A percentile compares a stretch with the other conserved stretches of the same genome.
Conservation (phyloP, 495 filamentous ascomycete genomes). For the Penicillium parvum region DNA sequence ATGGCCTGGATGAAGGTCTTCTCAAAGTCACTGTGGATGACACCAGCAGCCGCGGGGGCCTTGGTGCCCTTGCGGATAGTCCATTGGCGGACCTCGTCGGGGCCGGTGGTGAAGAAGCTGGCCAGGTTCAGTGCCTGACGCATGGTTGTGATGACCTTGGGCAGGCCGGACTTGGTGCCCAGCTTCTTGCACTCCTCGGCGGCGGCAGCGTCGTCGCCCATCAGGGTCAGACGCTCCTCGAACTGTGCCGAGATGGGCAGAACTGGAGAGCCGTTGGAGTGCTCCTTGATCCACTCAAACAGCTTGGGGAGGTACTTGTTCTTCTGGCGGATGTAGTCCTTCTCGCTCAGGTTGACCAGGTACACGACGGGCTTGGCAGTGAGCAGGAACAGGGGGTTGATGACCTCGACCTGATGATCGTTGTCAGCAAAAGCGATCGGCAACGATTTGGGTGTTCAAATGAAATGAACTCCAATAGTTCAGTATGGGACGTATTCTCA, state of each 20-base stretch:
- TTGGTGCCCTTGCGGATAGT: constrained; percentile 95
- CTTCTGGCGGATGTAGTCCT: constrained; percentile 97
- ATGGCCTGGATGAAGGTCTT: constrained; percentile 99
- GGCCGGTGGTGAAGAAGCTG: constrained; percentile 95
- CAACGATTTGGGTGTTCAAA: constrained; percentile 12
- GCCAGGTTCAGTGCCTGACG: constrained; percentile 81
- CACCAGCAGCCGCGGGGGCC: constrained; percentile 93
- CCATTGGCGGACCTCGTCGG: constrained; percentile 98
- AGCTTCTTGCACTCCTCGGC: constrained; percentile 85
- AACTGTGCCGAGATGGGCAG: constrained; percentile 89
- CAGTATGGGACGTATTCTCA: constrained; percentile 73
- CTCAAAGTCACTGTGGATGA: constrained; percentile 98
- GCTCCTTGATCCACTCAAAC: constrained; percentile 86
- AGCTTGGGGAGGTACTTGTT: constrained; percentile 97
- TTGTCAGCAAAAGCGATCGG: constrained; percentile 29
- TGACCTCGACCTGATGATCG: constrained; percentile 76
- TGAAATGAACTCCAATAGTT: constrained; percentile 28
- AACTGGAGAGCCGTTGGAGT: constrained; percentile 82
- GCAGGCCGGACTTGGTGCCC: constrained; percentile 80
- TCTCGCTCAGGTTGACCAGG: constrained; percentile 95
- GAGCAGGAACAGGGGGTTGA: constrained; percentile 94
- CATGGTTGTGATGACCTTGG: constrained; percentile 94
- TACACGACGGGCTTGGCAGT: constrained; percentile 97
- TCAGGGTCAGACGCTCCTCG: constrained; percentile 82
- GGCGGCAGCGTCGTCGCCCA: constrained; percentile 72